Conservation (phyloP, 768 basidiomycete genomes). For the Cubamyces sp. region DNA sequence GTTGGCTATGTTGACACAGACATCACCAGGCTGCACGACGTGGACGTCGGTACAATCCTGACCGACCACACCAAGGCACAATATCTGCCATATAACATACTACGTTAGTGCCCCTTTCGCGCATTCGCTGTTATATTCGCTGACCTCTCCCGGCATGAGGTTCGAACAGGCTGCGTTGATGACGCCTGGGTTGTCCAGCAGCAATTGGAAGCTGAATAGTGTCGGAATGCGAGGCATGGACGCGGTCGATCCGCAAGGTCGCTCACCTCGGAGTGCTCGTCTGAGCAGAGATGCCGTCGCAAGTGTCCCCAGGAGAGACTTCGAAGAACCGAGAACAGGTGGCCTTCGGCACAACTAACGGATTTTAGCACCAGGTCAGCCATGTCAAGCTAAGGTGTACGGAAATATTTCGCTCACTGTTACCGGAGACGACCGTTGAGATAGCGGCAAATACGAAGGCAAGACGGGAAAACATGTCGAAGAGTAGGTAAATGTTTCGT, state of each 20-base stretch:
- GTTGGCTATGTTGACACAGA: slow-evolving; percentile 48
- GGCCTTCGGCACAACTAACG: slow-evolving; percentile 47
- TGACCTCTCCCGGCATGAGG: slow-evolving; percentile 53
- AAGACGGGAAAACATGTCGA: slow-evolving; percentile 3
- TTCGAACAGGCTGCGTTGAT: slow-evolving; percentile 61
- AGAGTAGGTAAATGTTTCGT: too few species aligned
- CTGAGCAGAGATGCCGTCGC: slow-evolving; percentile 54
- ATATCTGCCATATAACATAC: slow-evolving; percentile 28
- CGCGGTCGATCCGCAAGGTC: not conserved
- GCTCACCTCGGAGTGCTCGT: slow-evolving; percentile 51
- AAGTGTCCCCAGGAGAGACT: slow-evolving; percentile 55
- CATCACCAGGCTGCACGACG: slow-evolving; percentile 50
- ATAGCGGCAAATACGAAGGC: not conserved
- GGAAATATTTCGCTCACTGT: not conserved
- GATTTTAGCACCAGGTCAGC: not conserved
- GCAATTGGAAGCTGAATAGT: slow-evolving; percentile 58
- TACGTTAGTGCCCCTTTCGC: not conserved
- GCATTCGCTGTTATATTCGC: not conserved
- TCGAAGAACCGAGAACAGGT: slow-evolving; percentile 45
- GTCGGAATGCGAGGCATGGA: too few species aligned
- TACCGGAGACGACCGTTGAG: not conserved
- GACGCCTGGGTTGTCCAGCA: slow-evolving; percentile 48
- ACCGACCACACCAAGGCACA: slow-evolving; percentile 61
- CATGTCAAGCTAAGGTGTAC: not conserved
- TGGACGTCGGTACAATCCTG: slow-evolving; percentile 60